phyloP scores from a whole-genome alignment of 352 stramenopile species.

The Phytophthora lateralis region DNA sequence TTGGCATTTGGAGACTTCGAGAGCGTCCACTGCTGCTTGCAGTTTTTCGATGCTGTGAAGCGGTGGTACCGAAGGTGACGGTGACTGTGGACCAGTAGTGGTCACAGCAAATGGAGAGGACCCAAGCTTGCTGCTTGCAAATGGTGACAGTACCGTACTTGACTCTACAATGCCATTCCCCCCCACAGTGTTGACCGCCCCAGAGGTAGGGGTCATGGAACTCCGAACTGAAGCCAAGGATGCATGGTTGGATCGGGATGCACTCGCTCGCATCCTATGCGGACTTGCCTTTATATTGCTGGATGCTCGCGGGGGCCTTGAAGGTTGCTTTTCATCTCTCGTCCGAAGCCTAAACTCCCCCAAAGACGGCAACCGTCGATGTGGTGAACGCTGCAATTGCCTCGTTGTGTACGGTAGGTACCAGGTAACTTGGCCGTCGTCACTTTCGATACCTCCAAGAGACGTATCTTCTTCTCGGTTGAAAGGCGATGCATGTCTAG shows the following conservation, averaged over 20 bases:
- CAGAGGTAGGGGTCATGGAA: slow-evolving; percentile 5
- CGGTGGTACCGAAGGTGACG: slow-evolving; percentile 6
- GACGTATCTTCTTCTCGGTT: slow-evolving; percentile 11
- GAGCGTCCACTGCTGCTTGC: slow-evolving; percentile 49
- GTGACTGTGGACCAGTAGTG: not conserved
- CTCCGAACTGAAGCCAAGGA: slow-evolving; percentile 12
- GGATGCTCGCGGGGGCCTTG: slow-evolving; percentile 33
- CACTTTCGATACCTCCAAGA: not conserved
- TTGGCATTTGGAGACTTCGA: slow-evolving; percentile 49
- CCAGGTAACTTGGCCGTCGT: slow-evolving; percentile 10
- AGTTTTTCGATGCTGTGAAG: slow-evolving; percentile 63
- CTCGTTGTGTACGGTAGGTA: slow-evolving; percentile 80
- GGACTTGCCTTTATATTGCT: slow-evolving; percentile 13
- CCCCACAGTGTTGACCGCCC: not conserved
- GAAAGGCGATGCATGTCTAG: not conserved
- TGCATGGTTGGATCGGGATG: slow-evolving; percentile 6
- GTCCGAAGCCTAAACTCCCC: slow-evolving; percentile 46
- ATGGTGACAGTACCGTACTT: not conserved
- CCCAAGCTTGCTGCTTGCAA: slow-evolving; percentile 3
- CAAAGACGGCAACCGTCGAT: slow-evolving; percentile 53
- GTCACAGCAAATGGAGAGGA: slow-evolving; percentile 11
- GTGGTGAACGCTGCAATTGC: slow-evolving; percentile 45
- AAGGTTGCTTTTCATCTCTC: slow-evolving; percentile 50
- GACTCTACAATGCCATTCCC: not conserved
- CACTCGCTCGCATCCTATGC: slow-evolving; percentile 9